Conservation (phyloP, 768 basidiomycete genomes). For the Naganishia onofrii region DNA sequence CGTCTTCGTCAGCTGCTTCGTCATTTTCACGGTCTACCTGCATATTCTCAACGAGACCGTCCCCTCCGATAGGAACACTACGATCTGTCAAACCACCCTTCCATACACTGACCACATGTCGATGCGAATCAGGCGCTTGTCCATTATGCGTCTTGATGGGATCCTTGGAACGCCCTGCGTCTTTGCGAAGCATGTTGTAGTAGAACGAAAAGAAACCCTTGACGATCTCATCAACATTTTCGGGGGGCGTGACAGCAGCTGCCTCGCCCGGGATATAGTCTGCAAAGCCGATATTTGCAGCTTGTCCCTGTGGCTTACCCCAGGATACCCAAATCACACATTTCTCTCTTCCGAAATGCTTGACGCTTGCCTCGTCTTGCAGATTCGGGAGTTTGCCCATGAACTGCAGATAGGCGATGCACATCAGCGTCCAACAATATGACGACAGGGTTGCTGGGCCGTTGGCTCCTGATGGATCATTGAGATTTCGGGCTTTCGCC, state of each 20-base stretch:
- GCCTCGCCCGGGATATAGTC: background rate
- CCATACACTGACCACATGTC: constrained; percentile 17
- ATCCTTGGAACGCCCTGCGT: background rate
- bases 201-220: constrained; percentile 44
- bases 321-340: constrained; percentile 45
- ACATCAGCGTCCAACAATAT: constrained; percentile 48
- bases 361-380: constrained; percentile 34
- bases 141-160: background rate
- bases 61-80: background rate
- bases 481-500: constrained; percentile 42
- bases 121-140: constrained; percentile 32
- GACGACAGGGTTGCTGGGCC: constrained; percentile 47
- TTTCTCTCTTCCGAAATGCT: constrained; percentile 30
- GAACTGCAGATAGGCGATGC: constrained; percentile 48
- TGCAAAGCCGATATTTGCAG: constrained; percentile 21
- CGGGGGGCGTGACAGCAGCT: background rate
- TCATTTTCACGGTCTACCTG: constrained; percentile 27
- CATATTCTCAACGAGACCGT: background rate
- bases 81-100: constrained; percentile 27
- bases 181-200: background rate
- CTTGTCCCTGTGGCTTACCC: constrained; percentile 39
- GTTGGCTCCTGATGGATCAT: constrained; percentile 43
- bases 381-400: constrained; percentile 46
- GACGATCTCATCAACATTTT: constrained; percentile 23
- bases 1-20: constrained; percentile 6